These are phyloP conservation scores for Tuber umbilicatum DNA, from an alignment of 495 filamentous ascomycete genomes.

Conservation along the genomic window DNA sequence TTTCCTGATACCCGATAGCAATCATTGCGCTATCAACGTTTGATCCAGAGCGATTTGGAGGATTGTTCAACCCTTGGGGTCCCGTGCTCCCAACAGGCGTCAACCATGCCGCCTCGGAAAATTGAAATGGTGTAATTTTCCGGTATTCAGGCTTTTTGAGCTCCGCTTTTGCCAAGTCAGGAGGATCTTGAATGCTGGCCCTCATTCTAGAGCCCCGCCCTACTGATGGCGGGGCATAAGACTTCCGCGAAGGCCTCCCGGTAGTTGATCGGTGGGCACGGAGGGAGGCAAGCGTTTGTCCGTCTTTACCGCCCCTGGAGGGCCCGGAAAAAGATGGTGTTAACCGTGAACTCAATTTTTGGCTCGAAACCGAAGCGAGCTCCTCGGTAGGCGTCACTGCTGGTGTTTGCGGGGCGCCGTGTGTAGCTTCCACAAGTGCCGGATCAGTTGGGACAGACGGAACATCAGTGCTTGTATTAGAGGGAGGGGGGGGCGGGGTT, in stretches of 20 bases:
- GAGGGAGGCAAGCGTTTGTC: conserved; percentile 38
- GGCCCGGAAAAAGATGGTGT: conserved; percentile 1
- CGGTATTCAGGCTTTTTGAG: conserved; percentile 55
- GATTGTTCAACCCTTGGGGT: conserved; percentile 34
- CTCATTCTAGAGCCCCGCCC: conserved; percentile 21
- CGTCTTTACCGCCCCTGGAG: conserved; percentile 30
- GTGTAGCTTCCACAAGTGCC: conserved; percentile 23
- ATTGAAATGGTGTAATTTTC: conserved; percentile 41
- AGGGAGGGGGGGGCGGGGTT: conserved; percentile 23
- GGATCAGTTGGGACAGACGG: conserved; percentile 36
- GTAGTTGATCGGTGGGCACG: conserved; percentile 38
- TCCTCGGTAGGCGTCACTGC: conserved; percentile 37
- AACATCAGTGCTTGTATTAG: conserved; percentile 10
- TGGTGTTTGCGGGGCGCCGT: conserved; percentile 30
- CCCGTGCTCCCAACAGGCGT: conserved; percentile 28
- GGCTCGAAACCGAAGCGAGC: background rate
- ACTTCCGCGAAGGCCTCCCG: conserved; percentile 28
- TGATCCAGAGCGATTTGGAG: conserved; percentile 5
- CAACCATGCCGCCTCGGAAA: conserved; percentile 35
- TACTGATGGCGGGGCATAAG: conserved; percentile 11
- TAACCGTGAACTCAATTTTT: background rate
- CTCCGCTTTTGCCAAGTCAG: conserved; percentile 50
- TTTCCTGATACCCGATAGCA: conserved; percentile 89
- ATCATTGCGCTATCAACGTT: conserved; percentile 86
- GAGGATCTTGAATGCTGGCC: conserved; percentile 8